phyloP scores from a whole-genome alignment of 1,139 yeast genomes.

The Barnettozyma hawaiiensis region DNA sequence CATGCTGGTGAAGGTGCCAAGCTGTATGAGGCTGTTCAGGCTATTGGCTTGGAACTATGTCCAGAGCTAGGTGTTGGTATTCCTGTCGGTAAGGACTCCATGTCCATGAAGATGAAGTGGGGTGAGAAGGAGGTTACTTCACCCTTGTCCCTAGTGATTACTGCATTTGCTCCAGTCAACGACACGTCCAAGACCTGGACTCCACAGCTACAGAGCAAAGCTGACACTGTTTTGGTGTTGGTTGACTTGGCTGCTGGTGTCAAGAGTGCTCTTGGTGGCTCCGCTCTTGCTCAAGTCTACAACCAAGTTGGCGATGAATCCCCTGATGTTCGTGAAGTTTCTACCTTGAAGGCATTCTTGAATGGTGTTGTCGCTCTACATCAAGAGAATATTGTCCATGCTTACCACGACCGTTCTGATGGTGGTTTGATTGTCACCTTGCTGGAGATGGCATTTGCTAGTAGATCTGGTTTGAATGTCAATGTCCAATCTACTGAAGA shows the following conservation, averaged over 20 bases:
- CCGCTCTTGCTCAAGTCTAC: slow-evolving; percentile 92
- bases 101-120: slow-evolving; percentile 99
- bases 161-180: slow-evolving; percentile 86
- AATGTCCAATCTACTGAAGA: slow-evolving; percentile 28
- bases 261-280: slow-evolving; percentile 74
- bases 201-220: slow-evolving; percentile 60
- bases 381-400: slow-evolving; percentile 58
- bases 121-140: slow-evolving; percentile 87
- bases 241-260: slow-evolving; percentile 69
- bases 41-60: slow-evolving; percentile 90
- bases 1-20: slow-evolving; percentile 96
- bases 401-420: slow-evolving; percentile 96
- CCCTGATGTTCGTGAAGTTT: slow-evolving; percentile 76
- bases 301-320: slow-evolving; percentile 76
- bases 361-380: slow-evolving; percentile 68
- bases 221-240: slow-evolving; percentile 61
- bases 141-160: slow-evolving; percentile 86
- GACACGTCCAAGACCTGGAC: slow-evolving; percentile 94
- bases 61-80: slow-evolving; percentile 88
- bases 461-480: slow-evolving; percentile 73
- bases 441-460: slow-evolving; percentile 96
- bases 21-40: slow-evolving; percentile 94
- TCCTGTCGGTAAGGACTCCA: slow-evolving; percentile 98
- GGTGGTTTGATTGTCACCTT: slow-evolving; percentile 90
- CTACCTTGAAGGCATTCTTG: slow-evolving; percentile 61